Conservation (phyloP, 371 early-diverging fungal genomes). For the Apophysomyces ossiformis region DNA sequence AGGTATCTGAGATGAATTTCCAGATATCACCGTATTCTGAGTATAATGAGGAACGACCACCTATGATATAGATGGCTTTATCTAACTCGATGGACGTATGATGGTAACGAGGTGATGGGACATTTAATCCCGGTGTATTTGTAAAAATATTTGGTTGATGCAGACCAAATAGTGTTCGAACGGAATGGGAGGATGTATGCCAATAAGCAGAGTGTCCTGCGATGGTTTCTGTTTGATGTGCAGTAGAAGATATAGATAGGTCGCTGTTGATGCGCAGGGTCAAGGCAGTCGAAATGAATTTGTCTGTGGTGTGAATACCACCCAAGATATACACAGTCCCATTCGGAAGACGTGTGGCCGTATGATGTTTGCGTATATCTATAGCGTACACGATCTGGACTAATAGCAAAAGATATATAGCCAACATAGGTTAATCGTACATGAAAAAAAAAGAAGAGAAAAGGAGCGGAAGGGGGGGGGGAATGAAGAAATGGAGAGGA, state of each 20-base stretch:
- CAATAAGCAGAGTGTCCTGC: constrained; percentile 1
- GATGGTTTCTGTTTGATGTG: constrained; percentile 3
- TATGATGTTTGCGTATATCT: constrained; percentile 5
- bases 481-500: not conserved
- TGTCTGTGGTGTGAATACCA: not conserved
- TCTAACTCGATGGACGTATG: constrained; percentile 19
- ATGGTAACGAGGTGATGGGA: constrained; percentile 16
- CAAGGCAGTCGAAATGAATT: not conserved
- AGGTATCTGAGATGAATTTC: constrained; percentile 18
- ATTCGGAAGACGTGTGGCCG: constrained; percentile 5
- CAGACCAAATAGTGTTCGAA: not conserved
- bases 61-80: constrained; percentile 14
- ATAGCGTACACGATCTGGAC: constrained; percentile 6
- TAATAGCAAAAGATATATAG: constrained; percentile 6
- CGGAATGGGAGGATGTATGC: not conserved
- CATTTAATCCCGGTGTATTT: not conserved
- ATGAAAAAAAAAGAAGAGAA: not conserved
- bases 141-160: not conserved
- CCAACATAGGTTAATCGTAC: not conserved
- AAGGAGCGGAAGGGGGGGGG: constrained; percentile 5
- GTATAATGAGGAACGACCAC: constrained; percentile 10
- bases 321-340: constrained; percentile 7
- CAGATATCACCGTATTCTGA: not conserved
- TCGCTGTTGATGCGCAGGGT: constrained; percentile 6
- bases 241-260: constrained; percentile 4